Conservation (phyloP, 2,329 filamentous ascomycete genomes). For the Curvularia spicifera region DNA sequence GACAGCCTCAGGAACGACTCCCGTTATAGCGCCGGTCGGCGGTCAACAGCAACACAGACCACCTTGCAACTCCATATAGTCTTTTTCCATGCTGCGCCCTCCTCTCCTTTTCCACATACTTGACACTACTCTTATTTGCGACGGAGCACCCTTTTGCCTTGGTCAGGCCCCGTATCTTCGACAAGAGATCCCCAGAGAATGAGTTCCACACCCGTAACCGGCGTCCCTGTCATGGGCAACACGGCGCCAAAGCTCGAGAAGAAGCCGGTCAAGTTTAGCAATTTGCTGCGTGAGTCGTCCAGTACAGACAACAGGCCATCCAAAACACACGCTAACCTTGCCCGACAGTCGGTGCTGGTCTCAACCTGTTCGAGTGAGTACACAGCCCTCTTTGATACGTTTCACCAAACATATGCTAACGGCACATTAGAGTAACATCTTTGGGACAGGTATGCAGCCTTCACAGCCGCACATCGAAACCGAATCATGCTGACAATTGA, state of each 20-base stretch:
- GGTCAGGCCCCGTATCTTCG: constrained; percentile 83
- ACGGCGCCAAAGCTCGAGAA: constrained; percentile 76
- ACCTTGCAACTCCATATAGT: constrained; percentile 29
- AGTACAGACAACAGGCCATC: no score
- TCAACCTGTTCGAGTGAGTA: constrained; percentile 90
- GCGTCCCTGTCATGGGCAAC: constrained; percentile 52
- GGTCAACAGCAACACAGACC: constrained; percentile 32
- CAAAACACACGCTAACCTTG: constrained; percentile 34
- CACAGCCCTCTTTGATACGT: constrained; percentile 8
- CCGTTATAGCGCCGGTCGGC: constrained; percentile 26
- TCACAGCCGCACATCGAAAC: neutral
- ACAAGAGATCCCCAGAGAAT: constrained; percentile 58
- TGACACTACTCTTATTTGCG: constrained; percentile 55
- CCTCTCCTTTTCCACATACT: constrained; percentile 25
- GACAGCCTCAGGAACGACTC: constrained; percentile 22
- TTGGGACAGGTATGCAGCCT: constrained; percentile 64
- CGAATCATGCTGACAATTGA: constrained; percentile 55
- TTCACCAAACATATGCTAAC: constrained; percentile 16
- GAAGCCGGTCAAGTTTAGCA: constrained; percentile 99
- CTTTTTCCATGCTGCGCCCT: constrained; percentile 22
- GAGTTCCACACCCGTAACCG: constrained; percentile 56
- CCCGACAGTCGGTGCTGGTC: constrained; percentile 74
- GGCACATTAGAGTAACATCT: constrained; percentile 63
- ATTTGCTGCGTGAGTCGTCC: constrained; percentile 74
- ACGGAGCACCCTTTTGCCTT: constrained; percentile 93